Conservation (phyloP, 1,139 yeast genomes). For the Yamadazyma sp. region DNA sequence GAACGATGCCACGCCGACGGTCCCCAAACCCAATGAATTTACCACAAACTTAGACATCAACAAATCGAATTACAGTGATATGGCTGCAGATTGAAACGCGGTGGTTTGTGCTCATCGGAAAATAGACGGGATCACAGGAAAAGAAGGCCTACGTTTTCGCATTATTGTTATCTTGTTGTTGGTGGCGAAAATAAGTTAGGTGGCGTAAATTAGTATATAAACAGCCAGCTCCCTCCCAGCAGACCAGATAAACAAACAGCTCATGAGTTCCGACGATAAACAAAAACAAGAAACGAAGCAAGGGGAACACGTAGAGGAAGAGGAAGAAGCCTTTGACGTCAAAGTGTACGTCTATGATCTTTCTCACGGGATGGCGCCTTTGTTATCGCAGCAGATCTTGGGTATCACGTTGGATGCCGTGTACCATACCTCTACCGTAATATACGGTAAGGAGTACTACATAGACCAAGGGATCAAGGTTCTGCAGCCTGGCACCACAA, state of each 20-base stretch:
- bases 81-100: neutral
- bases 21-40: slow-evolving; percentile 35
- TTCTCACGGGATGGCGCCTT: slow-evolving; percentile 47
- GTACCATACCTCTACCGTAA: slow-evolving; percentile 67
- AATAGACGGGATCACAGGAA: neutral
- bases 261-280: neutral
- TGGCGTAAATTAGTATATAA: neutral
- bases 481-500: slow-evolving; percentile 50
- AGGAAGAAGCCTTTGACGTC: slow-evolving; percentile 28
- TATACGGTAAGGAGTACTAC: slow-evolving; percentile 54
- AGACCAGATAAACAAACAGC: neutral
- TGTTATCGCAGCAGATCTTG: slow-evolving; percentile 43
- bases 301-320: slow-evolving; percentile 2
- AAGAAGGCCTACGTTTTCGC: too few species aligned
- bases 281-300: neutral
- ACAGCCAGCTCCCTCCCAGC: neutral
- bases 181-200: neutral
- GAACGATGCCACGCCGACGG: slow-evolving; percentile 43
- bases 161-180: too few species aligned
- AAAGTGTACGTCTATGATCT: slow-evolving; percentile 67
- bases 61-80: too few species aligned
- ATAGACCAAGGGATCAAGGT: slow-evolving; percentile 61
- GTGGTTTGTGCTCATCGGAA: neutral
- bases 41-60: slow-evolving; percentile 33
- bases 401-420: slow-evolving; percentile 58